phyloP scores from a whole-genome alignment of 139 green algal species.

The Spirogloea muscicola region DNA sequence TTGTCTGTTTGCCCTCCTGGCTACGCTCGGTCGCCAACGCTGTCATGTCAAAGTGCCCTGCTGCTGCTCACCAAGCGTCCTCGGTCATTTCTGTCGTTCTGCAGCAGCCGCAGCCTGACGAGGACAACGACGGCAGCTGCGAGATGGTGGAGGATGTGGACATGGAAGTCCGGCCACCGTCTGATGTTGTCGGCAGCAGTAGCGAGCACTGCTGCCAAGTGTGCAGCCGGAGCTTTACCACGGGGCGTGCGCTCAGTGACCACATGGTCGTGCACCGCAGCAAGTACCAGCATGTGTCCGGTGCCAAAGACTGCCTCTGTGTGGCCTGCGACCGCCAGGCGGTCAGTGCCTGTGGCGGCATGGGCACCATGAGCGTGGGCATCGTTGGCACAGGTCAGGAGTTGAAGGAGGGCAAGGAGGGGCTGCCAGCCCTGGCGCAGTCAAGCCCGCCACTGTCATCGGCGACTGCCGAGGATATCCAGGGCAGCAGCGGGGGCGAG shows the following conservation, averaged over 20 bases:
- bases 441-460: background rate
- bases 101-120: no score
- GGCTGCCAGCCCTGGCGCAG: background rate
- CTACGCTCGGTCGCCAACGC: no score
- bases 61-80: no score
- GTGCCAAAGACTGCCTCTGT: background rate
- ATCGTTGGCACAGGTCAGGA: background rate
- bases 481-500: background rate
- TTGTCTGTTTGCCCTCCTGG: no score
- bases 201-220: background rate
- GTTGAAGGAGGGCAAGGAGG: background rate
- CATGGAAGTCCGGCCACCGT: no score
- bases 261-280: slow-evolving; percentile 9
- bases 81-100: no score
- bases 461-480: background rate
- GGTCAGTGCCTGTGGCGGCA: background rate
- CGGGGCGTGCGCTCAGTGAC: slow-evolving; percentile 2
- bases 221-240: slow-evolving; percentile 2
- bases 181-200: background rate
- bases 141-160: no score
- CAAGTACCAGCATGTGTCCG: background rate
- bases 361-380: background rate
- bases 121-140: no score
- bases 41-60: no score
- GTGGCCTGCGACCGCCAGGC: background rate